Percentiles rank a stretch among this genome's conserved stretches.
Evolutionary conservation across 495 filamentous ascomycete species (phyloP).

Genomic region (Corynascus novoguineensis): DNA sequence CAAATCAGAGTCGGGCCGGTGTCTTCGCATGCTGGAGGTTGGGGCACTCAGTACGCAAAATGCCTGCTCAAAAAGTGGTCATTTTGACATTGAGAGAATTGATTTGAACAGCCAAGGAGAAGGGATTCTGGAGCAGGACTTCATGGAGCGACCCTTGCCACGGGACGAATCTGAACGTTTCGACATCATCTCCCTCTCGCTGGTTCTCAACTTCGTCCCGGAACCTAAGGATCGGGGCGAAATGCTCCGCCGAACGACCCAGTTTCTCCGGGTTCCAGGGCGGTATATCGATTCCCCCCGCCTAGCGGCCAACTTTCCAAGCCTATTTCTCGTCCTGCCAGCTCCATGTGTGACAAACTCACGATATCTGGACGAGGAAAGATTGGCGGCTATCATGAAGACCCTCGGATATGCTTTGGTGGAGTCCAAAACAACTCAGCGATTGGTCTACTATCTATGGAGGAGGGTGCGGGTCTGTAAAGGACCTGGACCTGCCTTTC

Average conservation of each 20-base stretch:
- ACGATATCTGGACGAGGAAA: slow-evolving; percentile 75
- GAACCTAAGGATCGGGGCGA: slow-evolving; percentile 67
- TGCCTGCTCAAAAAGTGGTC: slow-evolving; percentile 64
- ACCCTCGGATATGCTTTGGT: slow-evolving; percentile 64
- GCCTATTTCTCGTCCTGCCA: slow-evolving; percentile 85
- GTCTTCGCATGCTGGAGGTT: slow-evolving; percentile 73
- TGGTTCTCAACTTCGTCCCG: slow-evolving; percentile 93
- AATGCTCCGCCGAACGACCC: slow-evolving; percentile 74
- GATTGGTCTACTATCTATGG: slow-evolving; percentile 90
- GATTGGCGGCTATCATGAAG: slow-evolving; percentile 66
- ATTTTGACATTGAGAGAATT: slow-evolving; percentile 76
- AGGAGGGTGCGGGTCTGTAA: slow-evolving; percentile 29
- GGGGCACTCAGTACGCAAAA: slow-evolving; percentile 83
- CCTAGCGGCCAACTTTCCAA: slow-evolving; percentile 52
- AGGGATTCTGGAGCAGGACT: slow-evolving; percentile 81
- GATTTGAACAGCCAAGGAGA: slow-evolving; percentile 82
- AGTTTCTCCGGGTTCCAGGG: slow-evolving; percentile 51
- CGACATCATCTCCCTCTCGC: slow-evolving; percentile 84
- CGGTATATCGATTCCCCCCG: slow-evolving; percentile 16
- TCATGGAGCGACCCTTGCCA: slow-evolving; percentile 84
- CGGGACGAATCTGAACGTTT: slow-evolving; percentile 56
- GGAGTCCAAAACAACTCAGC: slow-evolving; percentile 66
- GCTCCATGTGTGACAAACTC: slow-evolving; percentile 87
- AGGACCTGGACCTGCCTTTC: slow-evolving; percentile 25
- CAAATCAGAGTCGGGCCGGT: slow-evolving; percentile 24